phyloP scores from a whole-genome alignment of 768 basidiomycete genomes.

The Boletus reticulatus region DNA sequence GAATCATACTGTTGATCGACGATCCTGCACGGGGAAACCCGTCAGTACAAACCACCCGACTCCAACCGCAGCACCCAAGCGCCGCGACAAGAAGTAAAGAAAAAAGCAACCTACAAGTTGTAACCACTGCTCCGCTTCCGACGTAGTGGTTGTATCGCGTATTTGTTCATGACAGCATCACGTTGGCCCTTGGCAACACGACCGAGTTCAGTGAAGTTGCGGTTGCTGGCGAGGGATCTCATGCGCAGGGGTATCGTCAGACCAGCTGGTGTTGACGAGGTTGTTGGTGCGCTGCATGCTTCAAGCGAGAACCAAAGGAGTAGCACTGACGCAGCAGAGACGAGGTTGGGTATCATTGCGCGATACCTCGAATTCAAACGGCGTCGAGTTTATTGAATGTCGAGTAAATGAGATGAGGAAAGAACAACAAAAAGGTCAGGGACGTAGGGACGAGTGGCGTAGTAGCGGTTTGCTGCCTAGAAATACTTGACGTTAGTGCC shows the following conservation, averaged over 20 bases:
- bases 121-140: conserved; percentile 47
- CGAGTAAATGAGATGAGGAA: too few relatives aligned
- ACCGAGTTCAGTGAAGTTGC: conserved; percentile 4
- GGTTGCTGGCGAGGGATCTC: conserved; percentile 9
- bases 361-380: too few relatives aligned
- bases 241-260: conserved; percentile 21
- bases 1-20: conserved; percentile 67
- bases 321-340: conserved; percentile 10
- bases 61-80: too few relatives aligned
- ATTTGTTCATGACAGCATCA: conserved; percentile 43
- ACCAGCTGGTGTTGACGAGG: conserved; percentile 4
- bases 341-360: conserved; percentile 14
- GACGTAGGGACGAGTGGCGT: background rate
- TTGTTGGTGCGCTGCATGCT: conserved; percentile 14
- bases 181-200: conserved; percentile 44
- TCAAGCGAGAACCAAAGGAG: conserved; percentile 11
- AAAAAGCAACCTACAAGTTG: conserved; percentile 45
- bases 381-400: too few relatives aligned
- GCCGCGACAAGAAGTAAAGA: background rate
- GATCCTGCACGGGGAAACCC: conserved; percentile 38
- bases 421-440: background rate
- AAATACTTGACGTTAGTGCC: conserved; percentile 1
- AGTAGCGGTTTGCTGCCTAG: background rate
- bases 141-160: conserved; percentile 30
- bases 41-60: background rate